Percentiles rank a stretch among this genome's conserved stretches.
Conservation (phyloP, 768 basidiomycete genomes). For the Amanita rubescens region DNA sequence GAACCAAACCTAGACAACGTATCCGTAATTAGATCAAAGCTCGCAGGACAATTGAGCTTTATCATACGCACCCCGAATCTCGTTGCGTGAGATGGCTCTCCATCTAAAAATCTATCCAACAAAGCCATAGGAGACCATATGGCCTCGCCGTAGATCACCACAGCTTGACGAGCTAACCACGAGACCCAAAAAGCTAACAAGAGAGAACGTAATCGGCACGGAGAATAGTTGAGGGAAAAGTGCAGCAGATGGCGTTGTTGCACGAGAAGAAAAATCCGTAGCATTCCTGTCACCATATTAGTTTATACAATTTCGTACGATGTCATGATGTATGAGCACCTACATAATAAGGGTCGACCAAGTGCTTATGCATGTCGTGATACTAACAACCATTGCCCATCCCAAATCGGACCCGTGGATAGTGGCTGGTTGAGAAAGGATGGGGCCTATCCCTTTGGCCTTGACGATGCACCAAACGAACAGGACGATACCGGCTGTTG, state of each 20-base stretch:
- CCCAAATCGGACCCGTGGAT: conserved; percentile 61
- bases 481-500: conserved; percentile 61
- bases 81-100: conserved; percentile 51
- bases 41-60: not conserved
- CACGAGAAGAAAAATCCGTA: conserved; percentile 66
- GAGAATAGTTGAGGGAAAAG: conserved; percentile 61
- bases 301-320: not conserved
- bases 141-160: conserved; percentile 66
- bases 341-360: conserved; percentile 68
- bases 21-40: not conserved
- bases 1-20: conserved; percentile 52
- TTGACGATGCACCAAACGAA: conserved; percentile 75
- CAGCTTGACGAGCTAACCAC: conserved; percentile 73
- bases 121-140: conserved; percentile 78
- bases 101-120: conserved; percentile 60
- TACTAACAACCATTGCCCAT: conserved; percentile 68
- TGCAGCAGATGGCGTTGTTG: conserved; percentile 47
- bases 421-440: conserved; percentile 57
- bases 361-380: conserved; percentile 78
- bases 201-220: conserved; percentile 63
- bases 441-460: conserved; percentile 70
- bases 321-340: conserved; percentile 14
- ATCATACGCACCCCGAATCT: conserved; percentile 47
- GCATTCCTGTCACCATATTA: conserved; percentile 41
- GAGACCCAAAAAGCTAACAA: conserved; percentile 76